These are phyloP conservation scores for Botryotinia calthae DNA, from an alignment of 2,329 filamentous ascomycete genomes.

Conservation along the genomic window DNA sequence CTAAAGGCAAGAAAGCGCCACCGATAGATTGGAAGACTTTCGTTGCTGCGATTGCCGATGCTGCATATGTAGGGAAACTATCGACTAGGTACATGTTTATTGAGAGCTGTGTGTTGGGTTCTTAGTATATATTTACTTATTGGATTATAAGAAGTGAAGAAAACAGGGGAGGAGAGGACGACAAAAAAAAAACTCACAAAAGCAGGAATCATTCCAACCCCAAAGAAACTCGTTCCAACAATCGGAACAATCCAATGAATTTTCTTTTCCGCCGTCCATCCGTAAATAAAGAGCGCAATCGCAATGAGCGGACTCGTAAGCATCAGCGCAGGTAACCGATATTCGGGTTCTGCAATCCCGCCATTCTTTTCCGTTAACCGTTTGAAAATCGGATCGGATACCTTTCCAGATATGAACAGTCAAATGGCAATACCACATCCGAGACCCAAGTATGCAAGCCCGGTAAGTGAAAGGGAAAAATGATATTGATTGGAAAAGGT, in stretches of 20 bases:
- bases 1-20: slow-evolving; percentile 8
- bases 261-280: slow-evolving; percentile 44
- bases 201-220: slow-evolving; percentile 7
- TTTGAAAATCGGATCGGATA: slow-evolving; percentile 42
- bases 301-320: slow-evolving; percentile 42
- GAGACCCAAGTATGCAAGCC: slow-evolving; percentile 40
- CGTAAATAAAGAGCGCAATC: slow-evolving; percentile 46
- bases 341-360: slow-evolving; percentile 37
- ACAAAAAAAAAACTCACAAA: not conserved
- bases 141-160: fast-evolving
- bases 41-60: not conserved
- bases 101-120: not conserved
- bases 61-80: not conserved
- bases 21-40: slow-evolving; percentile 1
- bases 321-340: slow-evolving; percentile 44
- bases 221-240: slow-evolving; percentile 6
- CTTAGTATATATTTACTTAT: not conserved
- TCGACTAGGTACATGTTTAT: slow-evolving; percentile 16
- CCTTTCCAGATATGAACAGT: slow-evolving; percentile 28
- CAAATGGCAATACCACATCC: slow-evolving; percentile 38
- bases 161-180: not conserved
- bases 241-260: slow-evolving; percentile 44
- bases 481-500: slow-evolving; percentile 31
- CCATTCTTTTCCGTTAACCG: slow-evolving; percentile 45
- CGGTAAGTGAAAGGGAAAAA: slow-evolving; percentile 38